phyloP scores from a whole-genome alignment of 306 rosid species.

The Adenanthera pavonina region DNA sequence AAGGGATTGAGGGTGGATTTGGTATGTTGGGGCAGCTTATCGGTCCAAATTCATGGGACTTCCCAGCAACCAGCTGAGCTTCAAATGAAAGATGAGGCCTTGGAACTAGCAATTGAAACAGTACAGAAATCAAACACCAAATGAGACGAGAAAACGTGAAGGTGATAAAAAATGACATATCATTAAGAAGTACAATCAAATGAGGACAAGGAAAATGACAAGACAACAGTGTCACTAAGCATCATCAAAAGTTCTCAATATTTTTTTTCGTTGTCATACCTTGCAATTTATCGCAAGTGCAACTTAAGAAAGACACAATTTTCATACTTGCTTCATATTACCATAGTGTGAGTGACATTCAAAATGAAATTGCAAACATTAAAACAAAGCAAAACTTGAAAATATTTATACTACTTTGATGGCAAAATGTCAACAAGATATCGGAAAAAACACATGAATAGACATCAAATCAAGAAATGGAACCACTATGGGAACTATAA shows the following conservation, averaged over 20 bases:
- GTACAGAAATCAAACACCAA: conserved; percentile 37
- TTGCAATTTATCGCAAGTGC: neutral
- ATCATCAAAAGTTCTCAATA: neutral
- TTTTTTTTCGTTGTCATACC: neutral
- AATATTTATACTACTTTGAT: neutral
- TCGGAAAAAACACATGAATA: neutral
- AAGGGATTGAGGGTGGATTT: conserved; percentile 56
- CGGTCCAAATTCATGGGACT: conserved; percentile 79
- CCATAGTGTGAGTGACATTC: neutral
- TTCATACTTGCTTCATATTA: conserved; percentile 16
- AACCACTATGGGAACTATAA: neutral
- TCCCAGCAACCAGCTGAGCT: conserved; percentile 94
- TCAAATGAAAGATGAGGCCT: conserved; percentile 97
- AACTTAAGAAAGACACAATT: neutral
- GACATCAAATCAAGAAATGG: neutral
- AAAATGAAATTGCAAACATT: neutral
- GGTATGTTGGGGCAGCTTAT: conserved; percentile 82
- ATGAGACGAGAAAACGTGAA: conserved; percentile 24
- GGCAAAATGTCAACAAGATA: neutral
- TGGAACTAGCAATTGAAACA: conserved; percentile 69
- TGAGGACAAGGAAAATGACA: conserved; percentile 11
- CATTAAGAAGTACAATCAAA: conserved; percentile 22
- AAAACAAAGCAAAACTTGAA: neutral
- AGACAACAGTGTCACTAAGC: conserved; percentile 2
- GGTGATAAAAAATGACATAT: conserved; percentile 9